phyloP scores from a whole-genome alignment of 2,329 filamentous ascomycete genomes.

The Pestalotiopsis fici region DNA sequence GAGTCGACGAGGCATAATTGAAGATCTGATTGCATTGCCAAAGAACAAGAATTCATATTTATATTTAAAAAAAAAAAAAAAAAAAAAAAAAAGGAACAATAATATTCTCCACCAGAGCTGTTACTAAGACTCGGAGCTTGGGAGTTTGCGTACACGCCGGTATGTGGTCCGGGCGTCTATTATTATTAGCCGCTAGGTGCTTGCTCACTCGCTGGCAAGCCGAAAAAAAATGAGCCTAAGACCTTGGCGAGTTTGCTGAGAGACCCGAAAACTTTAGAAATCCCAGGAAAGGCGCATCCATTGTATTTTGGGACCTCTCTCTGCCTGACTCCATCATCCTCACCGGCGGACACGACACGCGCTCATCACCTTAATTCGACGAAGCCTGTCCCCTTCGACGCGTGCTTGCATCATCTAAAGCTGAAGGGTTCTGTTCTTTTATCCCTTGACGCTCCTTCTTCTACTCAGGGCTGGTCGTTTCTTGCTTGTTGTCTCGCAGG shows the following conservation, averaged over 20 bases:
- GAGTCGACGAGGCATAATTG: too few relatives aligned
- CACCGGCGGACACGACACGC: neutral
- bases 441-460: neutral
- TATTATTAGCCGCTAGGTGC: neutral
- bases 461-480: neutral
- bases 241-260: conserved; percentile 1
- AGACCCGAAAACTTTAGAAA: conserved; percentile 10
- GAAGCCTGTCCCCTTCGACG: neutral
- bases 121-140: neutral
- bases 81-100: neutral
- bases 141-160: neutral
- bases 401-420: neutral
- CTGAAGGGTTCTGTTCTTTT: neutral
- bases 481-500: neutral
- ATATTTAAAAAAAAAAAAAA: neutral
- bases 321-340: neutral
- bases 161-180: conserved; percentile 2
- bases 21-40: too few relatives aligned
- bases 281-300: conserved; percentile 3
- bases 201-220: neutral
- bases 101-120: neutral
- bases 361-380: neutral
- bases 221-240: conserved; percentile 4
- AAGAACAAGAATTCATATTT: too few relatives aligned
- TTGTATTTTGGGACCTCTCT: neutral